Evolutionary conservation across 1,139 yeast genomes (phyloP).

Genomic region (Sugiyamaella novakii): DNA sequence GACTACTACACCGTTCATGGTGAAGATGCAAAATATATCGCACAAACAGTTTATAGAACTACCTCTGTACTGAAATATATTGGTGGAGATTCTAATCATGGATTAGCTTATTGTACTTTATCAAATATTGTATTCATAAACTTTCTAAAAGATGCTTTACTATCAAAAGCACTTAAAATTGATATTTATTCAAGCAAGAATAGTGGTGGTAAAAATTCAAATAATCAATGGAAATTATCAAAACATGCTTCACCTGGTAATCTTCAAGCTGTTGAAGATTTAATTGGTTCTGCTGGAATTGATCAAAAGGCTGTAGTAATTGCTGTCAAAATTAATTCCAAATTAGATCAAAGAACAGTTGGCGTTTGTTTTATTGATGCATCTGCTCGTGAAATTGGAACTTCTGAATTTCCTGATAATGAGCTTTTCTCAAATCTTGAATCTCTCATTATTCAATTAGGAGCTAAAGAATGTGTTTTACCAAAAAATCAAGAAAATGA

Average conservation of each 20-base stretch:
- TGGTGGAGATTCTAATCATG: slow-evolving; percentile 45
- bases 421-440: slow-evolving; percentile 86
- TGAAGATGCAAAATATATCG: slow-evolving; percentile 76
- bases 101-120: slow-evolving; percentile 69
- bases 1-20: slow-evolving; percentile 78
- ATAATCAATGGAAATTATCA: slow-evolving; percentile 56
- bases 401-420: slow-evolving; percentile 82
- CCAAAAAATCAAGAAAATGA: slow-evolving; percentile 43
- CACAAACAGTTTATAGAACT: slow-evolving; percentile 81
- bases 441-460: slow-evolving; percentile 80
- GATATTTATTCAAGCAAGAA: slow-evolving; percentile 62
- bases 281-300: slow-evolving; percentile 54
- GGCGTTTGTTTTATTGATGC: slow-evolving; percentile 86
- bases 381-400: slow-evolving; percentile 62
- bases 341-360: slow-evolving; percentile 55
- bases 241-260: slow-evolving; percentile 89
- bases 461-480: slow-evolving; percentile 80
- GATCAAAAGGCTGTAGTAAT: slow-evolving; percentile 71
- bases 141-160: slow-evolving; percentile 64
- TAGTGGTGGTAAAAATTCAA: slow-evolving; percentile 5
- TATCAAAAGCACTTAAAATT: slow-evolving; percentile 72
- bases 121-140: slow-evolving; percentile 72
- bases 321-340: slow-evolving; percentile 58
- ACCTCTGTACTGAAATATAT: slow-evolving; percentile 70
- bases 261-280: slow-evolving; percentile 74